Conservation (phyloP, 176 grass and related monocot species). For the Bromus sterilis region DNA sequence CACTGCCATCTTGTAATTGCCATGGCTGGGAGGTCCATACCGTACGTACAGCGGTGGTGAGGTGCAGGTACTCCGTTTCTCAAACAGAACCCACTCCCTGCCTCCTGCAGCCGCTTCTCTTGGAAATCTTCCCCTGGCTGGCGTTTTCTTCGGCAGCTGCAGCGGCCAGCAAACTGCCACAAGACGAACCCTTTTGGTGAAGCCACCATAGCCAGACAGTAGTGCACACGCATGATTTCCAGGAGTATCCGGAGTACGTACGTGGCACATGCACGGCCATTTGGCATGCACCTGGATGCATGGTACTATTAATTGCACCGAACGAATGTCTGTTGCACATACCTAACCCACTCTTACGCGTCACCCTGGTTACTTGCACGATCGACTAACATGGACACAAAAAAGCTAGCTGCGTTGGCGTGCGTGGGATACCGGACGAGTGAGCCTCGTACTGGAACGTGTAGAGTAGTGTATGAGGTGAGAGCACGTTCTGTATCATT, state of each 20-base stretch:
- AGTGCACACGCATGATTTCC: too few species aligned
- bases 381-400: too few species aligned
- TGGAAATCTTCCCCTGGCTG: conserved; percentile 4
- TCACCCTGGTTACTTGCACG: too few species aligned
- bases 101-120: neutral
- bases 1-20: too few species aligned
- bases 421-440: neutral
- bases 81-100: neutral
- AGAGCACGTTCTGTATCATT: too few species aligned
- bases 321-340: neutral
- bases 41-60: neutral
- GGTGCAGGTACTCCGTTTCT: too few species aligned
- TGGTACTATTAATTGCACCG: neutral
- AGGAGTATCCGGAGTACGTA: neutral
- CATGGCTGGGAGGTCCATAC: too few species aligned
- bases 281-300: neutral
- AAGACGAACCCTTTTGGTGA: too few species aligned
- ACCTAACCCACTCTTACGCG: neutral
- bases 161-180: neutral
- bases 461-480: too few species aligned
- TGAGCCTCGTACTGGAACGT: neutral
- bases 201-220: neutral
- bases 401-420: too few species aligned
- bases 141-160: neutral
- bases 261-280: neutral